phyloP scores from a whole-genome alignment of 1,139 yeast genomes.

The Groenewaldozyma auringiensis region DNA sequence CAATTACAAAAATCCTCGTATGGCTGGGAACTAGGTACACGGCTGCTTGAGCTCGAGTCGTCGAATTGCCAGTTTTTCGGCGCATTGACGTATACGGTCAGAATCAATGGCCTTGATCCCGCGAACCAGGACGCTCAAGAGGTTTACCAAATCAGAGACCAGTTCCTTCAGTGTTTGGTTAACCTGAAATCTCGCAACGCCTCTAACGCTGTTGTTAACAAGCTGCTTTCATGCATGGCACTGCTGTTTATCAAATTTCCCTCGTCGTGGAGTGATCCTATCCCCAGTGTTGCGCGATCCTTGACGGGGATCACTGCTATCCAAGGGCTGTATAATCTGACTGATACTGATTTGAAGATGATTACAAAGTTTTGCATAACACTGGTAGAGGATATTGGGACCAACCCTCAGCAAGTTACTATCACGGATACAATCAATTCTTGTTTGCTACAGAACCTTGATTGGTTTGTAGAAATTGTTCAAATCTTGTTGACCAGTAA shows the following conservation, averaged over 20 bases:
- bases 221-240: slow-evolving; percentile 29
- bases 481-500: neutral
- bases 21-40: slow-evolving; percentile 44
- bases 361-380: slow-evolving; percentile 22
- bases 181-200: slow-evolving; percentile 14
- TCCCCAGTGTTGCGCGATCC: neutral
- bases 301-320: neutral
- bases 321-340: neutral
- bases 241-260: slow-evolving; percentile 29
- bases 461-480: neutral
- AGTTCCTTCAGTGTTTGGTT: slow-evolving; percentile 25
- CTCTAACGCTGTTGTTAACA: slow-evolving; percentile 27
- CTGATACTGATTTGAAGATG: slow-evolving; percentile 13
- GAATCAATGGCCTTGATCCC: slow-evolving; percentile 32
- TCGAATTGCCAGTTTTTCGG: slow-evolving; percentile 52
- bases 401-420: slow-evolving; percentile 9
- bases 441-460: slow-evolving; percentile 10
- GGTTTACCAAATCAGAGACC: slow-evolving; percentile 10
- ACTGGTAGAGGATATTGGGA: slow-evolving; percentile 22
- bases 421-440: slow-evolving; percentile 9
- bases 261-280: slow-evolving; percentile 23
- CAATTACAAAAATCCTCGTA: slow-evolving; percentile 40
- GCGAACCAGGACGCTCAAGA: slow-evolving; percentile 10
- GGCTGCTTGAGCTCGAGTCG: slow-evolving; percentile 34
- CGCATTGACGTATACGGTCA: slow-evolving; percentile 50